Evolutionary conservation across 495 filamentous ascomycete genomes (phyloP).

Genomic region (Hypomontagnella monticulosa): DNA sequence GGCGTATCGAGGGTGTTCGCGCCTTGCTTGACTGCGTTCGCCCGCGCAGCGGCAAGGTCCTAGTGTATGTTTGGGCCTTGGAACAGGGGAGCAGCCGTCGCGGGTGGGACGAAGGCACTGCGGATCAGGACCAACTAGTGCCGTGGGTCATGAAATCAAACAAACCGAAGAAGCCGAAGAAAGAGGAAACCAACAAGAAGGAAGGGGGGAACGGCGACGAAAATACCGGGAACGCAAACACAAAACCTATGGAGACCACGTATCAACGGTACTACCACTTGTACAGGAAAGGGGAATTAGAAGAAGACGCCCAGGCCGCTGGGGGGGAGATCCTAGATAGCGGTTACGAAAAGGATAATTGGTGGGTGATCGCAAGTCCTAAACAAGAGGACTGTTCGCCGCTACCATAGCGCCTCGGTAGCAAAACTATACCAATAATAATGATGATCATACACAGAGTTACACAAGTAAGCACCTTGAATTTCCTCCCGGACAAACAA

Average conservation of each 20-base stretch:
- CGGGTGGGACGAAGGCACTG: conserved; percentile 84
- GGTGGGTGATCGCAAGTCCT: conserved; percentile 74
- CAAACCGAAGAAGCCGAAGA: conserved; percentile 46
- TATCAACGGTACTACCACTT: conserved; percentile 97
- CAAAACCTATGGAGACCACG: conserved; percentile 52
- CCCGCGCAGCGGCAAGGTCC: conserved; percentile 66
- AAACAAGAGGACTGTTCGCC: conserved; percentile 12
- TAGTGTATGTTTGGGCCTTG: conserved; percentile 97
- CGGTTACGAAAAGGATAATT: conserved; percentile 98
- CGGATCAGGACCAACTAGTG: conserved; percentile 92
- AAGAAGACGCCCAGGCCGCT: conserved; percentile 77
- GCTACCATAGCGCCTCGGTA: conserved; percentile 31
- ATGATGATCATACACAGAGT: conserved; percentile 7
- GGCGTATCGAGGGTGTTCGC: conserved; percentile 77
- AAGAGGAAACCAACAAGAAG: conserved; percentile 22
- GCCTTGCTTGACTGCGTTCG: conserved; percentile 74
- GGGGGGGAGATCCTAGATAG: conserved; percentile 80
- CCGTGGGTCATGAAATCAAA: conserved; percentile 82
- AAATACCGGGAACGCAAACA: conserved; percentile 9
- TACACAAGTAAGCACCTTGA: conserved; percentile 15
- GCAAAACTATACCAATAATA: conserved; percentile 30
- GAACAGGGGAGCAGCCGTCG: conserved; percentile 90
- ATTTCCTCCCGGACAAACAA: not conserved
- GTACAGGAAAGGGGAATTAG: conserved; percentile 86
- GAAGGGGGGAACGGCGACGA: conserved; percentile 23